Evolutionary conservation across 768 basidiomycete genomes (phyloP), one percentile per base, ranked within the genome.

Genomic region (Filobasidium floriforme): DNA sequence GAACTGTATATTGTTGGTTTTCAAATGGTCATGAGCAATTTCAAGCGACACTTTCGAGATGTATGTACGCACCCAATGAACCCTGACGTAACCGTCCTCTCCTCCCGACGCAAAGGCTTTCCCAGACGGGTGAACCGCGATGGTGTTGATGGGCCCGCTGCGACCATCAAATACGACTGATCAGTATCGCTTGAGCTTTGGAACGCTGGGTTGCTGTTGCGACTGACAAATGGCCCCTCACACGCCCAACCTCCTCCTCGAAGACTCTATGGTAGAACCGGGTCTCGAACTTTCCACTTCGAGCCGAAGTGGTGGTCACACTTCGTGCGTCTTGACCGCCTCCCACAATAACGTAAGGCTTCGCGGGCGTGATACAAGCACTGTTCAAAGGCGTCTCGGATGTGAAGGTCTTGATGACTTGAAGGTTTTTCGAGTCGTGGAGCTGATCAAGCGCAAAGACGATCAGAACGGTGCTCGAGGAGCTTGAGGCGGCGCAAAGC

Each of bases 281-380:
- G 12, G 92, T 90, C 81, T 98, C 96, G 78, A 99, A 99, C 80
- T 97, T 96, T 24, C 94, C 96, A 77, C 96, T 90, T 61, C 96
- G 86, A 26, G 86, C 74, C 1, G 91, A 92, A 0, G 94, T 98
- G 9, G 92, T 98, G 15, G 96, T 97, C 60, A 98, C 96, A 73
- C 82, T 87, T 91, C 92, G 94, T 4, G 96, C 96, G 76, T 96
- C 94, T 80, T 98, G 96, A 51, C 96, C 96, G 78, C 96, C 94
- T 52, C 96, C 96, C 26, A 96, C 82, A 40, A 98, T 84, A 51
- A 93, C 90, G 74, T 92, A 97, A 59, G 93, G 94, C 72, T 86
- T 84, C 65, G 83, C 83, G 7, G 89, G 89, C 4, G 92, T 84
- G 54, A 96, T 83, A 15, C 91, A 86, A 1, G 94, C 94, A 69